Percentiles rank a stretch among this genome's conserved stretches.
These are phyloP conservation scores for Lasiodiplodia citricola DNA, from an alignment of 2,329 filamentous ascomycete genomes.

Conservation along the genomic window DNA sequence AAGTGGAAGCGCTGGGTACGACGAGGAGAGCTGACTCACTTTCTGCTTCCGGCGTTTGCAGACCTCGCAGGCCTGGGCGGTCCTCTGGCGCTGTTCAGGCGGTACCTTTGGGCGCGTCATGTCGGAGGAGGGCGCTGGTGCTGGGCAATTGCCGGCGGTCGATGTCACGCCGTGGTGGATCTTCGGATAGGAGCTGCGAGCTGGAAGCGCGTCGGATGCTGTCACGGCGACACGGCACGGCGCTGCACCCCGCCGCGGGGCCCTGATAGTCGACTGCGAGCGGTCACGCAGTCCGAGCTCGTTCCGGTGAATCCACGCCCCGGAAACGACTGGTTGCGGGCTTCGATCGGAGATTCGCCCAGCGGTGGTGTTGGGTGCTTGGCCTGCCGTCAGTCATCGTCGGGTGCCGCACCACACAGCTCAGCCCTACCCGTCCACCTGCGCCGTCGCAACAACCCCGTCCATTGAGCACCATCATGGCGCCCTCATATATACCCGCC, in stretches of 20 bases:
- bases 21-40: slow-evolving; percentile 44
- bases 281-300: neutral
- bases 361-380: neutral
- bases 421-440: slow-evolving; percentile 20
- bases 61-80: slow-evolving; percentile 66
- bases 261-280: neutral
- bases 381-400: neutral
- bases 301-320: neutral
- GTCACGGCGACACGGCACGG: slow-evolving; percentile 8
- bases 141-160: slow-evolving; percentile 17
- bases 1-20: neutral
- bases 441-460: slow-evolving; percentile 13
- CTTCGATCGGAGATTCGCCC: neutral
- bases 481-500: slow-evolving; percentile 8
- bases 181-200: slow-evolving; percentile 22
- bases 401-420: slow-evolving; percentile 20
- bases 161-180: slow-evolving; percentile 20
- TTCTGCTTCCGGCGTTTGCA: slow-evolving; percentile 73
- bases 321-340: neutral
- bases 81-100: slow-evolving; percentile 66
- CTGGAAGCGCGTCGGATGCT: slow-evolving; percentile 15
- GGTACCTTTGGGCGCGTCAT: slow-evolving; percentile 63
- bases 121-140: slow-evolving; percentile 17
- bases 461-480: slow-evolving; percentile 14
- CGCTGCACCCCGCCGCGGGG: slow-evolving; percentile 17